Base-by-base conservation (phyloP, 2,329 filamentous ascomycete genomes). In the Botrytis tulipae region DNA sequence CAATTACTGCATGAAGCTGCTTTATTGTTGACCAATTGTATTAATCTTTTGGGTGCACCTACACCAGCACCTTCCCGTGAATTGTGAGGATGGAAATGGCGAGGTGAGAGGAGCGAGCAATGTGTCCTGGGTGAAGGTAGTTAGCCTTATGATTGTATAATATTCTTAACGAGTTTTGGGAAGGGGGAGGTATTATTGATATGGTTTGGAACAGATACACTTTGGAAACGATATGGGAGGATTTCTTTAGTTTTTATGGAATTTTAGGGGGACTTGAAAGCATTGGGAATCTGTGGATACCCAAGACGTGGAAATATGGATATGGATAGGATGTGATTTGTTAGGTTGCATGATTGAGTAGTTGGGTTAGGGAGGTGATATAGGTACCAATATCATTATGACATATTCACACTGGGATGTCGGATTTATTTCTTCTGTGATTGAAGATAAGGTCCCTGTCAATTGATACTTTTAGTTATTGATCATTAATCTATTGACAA, bases 1-100 rank as follows among this genome's bases (percentile, higher is more conserved):
- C 95, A 98, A 84, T 84, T 98, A 72, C 85, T 98, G 76, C 91
- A 96, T 73, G 96, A 98, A 82, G 95, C 94, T 51, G 92, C 92
- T 46, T 91, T 89, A 35, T 84, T 97, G 75, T 82, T 98, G 80
- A 90, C 87, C 72, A 96, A 94, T 81, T 97, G 95, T 81, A 93
- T 97, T 76, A 86, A 89, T 75, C 80, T 86, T 71, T 75, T 81
- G 51, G 74, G 78, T n/a, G 71, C 40, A 22, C 40, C 60, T 9
- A 25, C 66, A 42, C n/a, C 22, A 4, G n/a, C n/a, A 42, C 48
- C 35, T 5, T n/a, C 48, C 10, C 66, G 48, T 57, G 35, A 57
- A 5, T 22, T 57, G 10, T 69, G 48, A 69, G 35, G n/a, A 57
- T 57, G 48, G 10, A 32, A 29, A 25, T 18, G 9, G 10, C 22